These are phyloP conservation scores for Eimeria sp. DNA, from an alignment of 169 alveolate species.

Conservation along the genomic window DNA sequence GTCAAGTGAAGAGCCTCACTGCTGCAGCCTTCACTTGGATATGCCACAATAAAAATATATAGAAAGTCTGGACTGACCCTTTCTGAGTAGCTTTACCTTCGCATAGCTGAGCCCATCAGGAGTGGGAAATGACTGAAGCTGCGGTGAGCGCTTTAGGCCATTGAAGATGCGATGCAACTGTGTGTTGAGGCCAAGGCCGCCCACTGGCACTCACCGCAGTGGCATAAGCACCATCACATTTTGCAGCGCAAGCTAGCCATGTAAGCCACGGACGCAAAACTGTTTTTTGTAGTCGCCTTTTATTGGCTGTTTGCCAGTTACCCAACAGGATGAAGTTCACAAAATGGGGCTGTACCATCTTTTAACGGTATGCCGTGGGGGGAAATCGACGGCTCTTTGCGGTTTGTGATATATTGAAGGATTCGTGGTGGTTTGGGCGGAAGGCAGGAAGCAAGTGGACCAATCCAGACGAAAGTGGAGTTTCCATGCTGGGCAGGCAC, in stretches of 20 bases:
- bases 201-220: conserved; percentile 61
- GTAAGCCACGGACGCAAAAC: neutral
- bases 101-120: neutral
- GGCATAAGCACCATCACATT: conserved; percentile 33
- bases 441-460: conserved; percentile 19
- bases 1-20: conserved; percentile 17
- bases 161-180: conserved; percentile 69
- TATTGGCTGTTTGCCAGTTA: neutral
- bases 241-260: conserved; percentile 73
- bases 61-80: neutral
- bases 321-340: neutral
- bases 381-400: neutral
- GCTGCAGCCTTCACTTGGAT: conserved; percentile 4
- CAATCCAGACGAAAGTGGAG: conserved; percentile 58
- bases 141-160: conserved; percentile 54
- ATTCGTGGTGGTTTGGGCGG: conserved; percentile 54
- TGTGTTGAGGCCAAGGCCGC: conserved; percentile 41
- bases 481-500: conserved; percentile 38
- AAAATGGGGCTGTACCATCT: neutral
- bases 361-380: neutral
- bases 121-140: neutral
- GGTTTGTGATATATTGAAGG: neutral
- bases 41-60: neutral
- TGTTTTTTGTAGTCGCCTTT: neutral
- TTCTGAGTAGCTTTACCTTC: neutral